These are phyloP conservation scores for Bimuria novae-zelandiae DNA, from an alignment of 2,329 filamentous ascomycete species.

Conservation along the genomic window DNA sequence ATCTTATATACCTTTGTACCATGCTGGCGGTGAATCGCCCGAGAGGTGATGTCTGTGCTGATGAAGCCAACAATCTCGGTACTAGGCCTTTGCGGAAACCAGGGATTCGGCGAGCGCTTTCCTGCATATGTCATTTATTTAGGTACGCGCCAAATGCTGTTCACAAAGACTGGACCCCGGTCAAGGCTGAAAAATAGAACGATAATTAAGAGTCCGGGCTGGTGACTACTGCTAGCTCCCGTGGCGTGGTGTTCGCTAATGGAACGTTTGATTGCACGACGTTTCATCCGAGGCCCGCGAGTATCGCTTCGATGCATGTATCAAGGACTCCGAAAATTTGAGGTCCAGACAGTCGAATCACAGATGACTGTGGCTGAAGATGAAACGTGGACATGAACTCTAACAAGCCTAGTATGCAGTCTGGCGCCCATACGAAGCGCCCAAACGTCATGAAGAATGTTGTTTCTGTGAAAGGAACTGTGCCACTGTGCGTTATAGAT, in stretches of 20 bases:
- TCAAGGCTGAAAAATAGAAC: not conserved
- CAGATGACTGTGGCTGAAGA: not conserved
- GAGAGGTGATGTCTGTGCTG: not conserved
- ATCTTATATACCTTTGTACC: not conserved
- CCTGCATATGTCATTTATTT: not conserved
- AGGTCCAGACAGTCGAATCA: not conserved
- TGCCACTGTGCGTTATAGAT: not conserved
- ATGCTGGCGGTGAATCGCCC: not conserved
- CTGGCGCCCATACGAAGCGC: not conserved
- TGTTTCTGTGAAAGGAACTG: no score
- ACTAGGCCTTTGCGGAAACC: constrained; percentile 3
- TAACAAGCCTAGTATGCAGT: not conserved
- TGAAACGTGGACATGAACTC: constrained; percentile 2
- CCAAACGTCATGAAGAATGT: not conserved
- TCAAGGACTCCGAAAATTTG: constrained; percentile 1
- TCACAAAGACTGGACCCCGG: not conserved
- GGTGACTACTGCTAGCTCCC: constrained; percentile 3
- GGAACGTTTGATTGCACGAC: constrained; percentile 7
- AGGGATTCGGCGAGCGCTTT: not conserved
- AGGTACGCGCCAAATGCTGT: not conserved
- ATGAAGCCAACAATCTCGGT: constrained; percentile 1
- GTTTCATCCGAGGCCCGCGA: not conserved
- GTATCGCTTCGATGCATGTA: constrained; percentile 2
- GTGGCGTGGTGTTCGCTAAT: not conserved
- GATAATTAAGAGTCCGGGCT: not conserved